phyloP scores from a whole-genome alignment of 202 grass and related monocot genomes.

The Brachypodium distachyon region DNA sequence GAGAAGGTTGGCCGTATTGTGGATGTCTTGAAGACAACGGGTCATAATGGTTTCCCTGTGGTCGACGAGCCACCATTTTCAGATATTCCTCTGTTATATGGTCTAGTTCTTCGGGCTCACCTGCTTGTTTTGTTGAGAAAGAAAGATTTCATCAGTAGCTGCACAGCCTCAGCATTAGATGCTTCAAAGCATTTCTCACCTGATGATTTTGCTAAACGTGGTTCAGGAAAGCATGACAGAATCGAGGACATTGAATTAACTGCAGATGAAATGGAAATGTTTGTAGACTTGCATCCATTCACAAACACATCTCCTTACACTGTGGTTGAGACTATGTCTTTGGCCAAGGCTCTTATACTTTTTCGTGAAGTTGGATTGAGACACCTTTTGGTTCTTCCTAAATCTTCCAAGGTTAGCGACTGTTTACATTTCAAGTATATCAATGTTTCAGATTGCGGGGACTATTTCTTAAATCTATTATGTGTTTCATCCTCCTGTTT shows the following conservation, averaged over 20 bases:
- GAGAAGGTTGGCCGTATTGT: slow-evolving; percentile 89
- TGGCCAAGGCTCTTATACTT: slow-evolving; percentile 90
- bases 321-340: slow-evolving; percentile 95
- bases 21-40: slow-evolving; percentile 67
- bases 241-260: slow-evolving; percentile 66
- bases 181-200: slow-evolving; percentile 49
- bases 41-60: slow-evolving; percentile 90
- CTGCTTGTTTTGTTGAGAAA: slow-evolving; percentile 86
- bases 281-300: slow-evolving; percentile 87
- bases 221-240: slow-evolving; percentile 65
- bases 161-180: slow-evolving; percentile 28
- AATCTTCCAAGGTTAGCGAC: slow-evolving; percentile 52
- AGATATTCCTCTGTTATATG: slow-evolving; percentile 53
- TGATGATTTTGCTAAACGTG: slow-evolving; percentile 77
- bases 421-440: neutral
- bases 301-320: slow-evolving; percentile 94
- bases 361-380: slow-evolving; percentile 91
- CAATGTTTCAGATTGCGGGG: neutral
- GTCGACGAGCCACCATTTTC: slow-evolving; percentile 73
- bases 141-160: slow-evolving; percentile 45
- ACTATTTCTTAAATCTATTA: neutral
- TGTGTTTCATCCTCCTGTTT: neutral
- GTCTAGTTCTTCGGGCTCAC: slow-evolving; percentile 70
- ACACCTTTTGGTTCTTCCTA: slow-evolving; percentile 90
- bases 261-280: slow-evolving; percentile 89